Base-by-base conservation (phyloP, 805 yeast genomes). In the Scheffersomyces spartinae region DNA sequence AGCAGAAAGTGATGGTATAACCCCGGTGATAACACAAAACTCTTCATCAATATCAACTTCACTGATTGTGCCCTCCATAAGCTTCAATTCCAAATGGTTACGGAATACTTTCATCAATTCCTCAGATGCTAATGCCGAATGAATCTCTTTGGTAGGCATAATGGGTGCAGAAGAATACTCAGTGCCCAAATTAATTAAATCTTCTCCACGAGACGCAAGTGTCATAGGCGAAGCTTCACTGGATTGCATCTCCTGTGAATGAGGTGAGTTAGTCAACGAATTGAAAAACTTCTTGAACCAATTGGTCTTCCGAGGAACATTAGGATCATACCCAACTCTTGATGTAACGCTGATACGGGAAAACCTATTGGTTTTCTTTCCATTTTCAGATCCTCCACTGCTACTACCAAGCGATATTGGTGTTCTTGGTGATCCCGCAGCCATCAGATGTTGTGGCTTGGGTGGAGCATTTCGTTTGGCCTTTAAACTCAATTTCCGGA, bases 61-160 rank as follows among this genome's bases (percentile, higher is more conserved):
- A 10, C 47, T 42, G 7, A 68, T 52, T 3, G 73, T 54, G 0
- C 74, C 74, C 40, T 68, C 74, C 27, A 64, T 54, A 28, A 54
- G 46, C 37, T 66, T 64, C 39, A 67, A 43, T 33, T 55, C 57
- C 27, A 68, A 42, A 6, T 66, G 65, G 26, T 51, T 52, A 28
- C 49, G 54, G 28, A 61, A 47, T 7, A 55, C 42, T 14, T 52
- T 33, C 30, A 50, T 43, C 23, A 61, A 48, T 14, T 52, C 53
- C 4, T 15, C 26, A 3, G 64, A 40, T 8, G 37, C 33, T 21
- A 59, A 40, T 3, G 33, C 24, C 2, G 63, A 50, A 31, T 60
- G 61, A 14, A 60, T 42, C 4, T n/a, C n/a, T n/a, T n/a, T n/a
- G n/a, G 18, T n/a, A n/a, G 24, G 24, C n/a, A n/a, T n/a, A n/a